These are phyloP conservation scores for Glutinoglossum americanum DNA, from an alignment of 495 filamentous ascomycete species.

Conservation along the genomic window DNA sequence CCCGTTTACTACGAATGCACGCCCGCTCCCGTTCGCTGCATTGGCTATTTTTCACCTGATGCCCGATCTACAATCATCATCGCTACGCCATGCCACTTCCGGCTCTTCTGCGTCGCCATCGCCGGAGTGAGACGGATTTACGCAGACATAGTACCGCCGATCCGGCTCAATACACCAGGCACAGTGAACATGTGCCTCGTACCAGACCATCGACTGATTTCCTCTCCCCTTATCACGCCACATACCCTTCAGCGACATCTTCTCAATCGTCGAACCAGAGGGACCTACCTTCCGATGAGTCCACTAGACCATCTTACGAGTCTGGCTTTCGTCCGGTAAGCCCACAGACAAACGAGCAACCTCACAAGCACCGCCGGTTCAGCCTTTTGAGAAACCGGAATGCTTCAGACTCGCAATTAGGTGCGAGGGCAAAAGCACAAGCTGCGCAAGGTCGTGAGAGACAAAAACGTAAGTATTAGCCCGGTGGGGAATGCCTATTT, in stretches of 20 bases:
- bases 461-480: conserved; percentile 36
- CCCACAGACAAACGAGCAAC: not conserved
- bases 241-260: not conserved
- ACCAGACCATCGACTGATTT: conserved; percentile 1
- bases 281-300: not conserved
- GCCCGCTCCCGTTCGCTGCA: not conserved
- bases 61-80: not conserved
- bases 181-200: not conserved
- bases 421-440: conserved; percentile 53
- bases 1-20: not conserved
- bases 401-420: conserved; percentile 83
- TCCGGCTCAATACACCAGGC: not conserved
- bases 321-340: not conserved
- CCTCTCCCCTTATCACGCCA: not conserved
- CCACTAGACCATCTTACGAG: not conserved
- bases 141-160: conserved; percentile 3
- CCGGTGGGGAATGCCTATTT: conserved; percentile 13
- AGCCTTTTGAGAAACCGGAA: conserved; percentile 80
- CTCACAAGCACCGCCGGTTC: conserved; percentile 39
- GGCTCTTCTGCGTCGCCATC: conserved; percentile 5
- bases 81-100: conserved; percentile 2
- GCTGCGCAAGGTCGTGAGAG: conserved; percentile 28
- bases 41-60: not conserved
- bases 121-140: conserved; percentile 3
- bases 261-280: not conserved